Percentiles rank a stretch among this genome's conserved stretches.
phyloP scores from a whole-genome alignment of 768 basidiomycete genomes.

The Gloeophyllum trabeum region DNA sequence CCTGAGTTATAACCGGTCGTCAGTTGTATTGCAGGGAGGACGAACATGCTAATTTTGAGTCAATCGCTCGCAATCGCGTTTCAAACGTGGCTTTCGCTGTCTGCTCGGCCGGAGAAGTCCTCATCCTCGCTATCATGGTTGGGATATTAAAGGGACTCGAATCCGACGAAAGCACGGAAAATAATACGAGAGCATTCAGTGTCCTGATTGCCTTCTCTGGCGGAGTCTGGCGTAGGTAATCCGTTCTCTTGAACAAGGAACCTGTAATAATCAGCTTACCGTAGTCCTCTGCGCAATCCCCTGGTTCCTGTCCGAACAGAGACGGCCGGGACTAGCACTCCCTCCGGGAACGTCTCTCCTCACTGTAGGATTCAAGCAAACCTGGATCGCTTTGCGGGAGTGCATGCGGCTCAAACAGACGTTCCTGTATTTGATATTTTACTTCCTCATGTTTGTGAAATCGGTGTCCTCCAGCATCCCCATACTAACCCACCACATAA shows the following conservation, averaged over 20 bases:
- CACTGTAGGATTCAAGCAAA: constrained; percentile 61
- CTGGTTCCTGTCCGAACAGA: constrained; percentile 64
- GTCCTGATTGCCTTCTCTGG: constrained; percentile 72
- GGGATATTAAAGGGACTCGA: constrained; percentile 62
- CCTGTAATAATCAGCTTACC: not conserved
- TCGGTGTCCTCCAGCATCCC: not conserved
- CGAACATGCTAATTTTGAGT: constrained; percentile 46
- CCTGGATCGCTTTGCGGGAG: constrained; percentile 48
- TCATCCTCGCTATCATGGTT: constrained; percentile 63
- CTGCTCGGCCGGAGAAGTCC: constrained; percentile 56
- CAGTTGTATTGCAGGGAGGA: constrained; percentile 19
- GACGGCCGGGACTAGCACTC: constrained; percentile 49
- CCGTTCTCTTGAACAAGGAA: not conserved
- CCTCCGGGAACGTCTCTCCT: constrained; percentile 43
- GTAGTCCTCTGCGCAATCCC: constrained; percentile 57
- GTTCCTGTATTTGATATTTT: constrained; percentile 63
- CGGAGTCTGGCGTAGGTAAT: constrained; percentile 54
- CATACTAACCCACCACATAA: constrained; percentile 11
- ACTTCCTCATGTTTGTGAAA: constrained; percentile 55
- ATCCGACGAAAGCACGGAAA: constrained; percentile 48
- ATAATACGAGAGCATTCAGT: constrained; percentile 69
- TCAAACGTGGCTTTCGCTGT: constrained; percentile 69
- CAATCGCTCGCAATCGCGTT: constrained; percentile 58
- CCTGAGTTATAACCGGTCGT: not conserved
- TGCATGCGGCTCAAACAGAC: constrained; percentile 63